Percentiles rank a stretch among this genome's conserved stretches.
phyloP scores from a whole-genome alignment of 1,284 basidiomycete genomes.

The Apiotrichum sp. region DNA sequence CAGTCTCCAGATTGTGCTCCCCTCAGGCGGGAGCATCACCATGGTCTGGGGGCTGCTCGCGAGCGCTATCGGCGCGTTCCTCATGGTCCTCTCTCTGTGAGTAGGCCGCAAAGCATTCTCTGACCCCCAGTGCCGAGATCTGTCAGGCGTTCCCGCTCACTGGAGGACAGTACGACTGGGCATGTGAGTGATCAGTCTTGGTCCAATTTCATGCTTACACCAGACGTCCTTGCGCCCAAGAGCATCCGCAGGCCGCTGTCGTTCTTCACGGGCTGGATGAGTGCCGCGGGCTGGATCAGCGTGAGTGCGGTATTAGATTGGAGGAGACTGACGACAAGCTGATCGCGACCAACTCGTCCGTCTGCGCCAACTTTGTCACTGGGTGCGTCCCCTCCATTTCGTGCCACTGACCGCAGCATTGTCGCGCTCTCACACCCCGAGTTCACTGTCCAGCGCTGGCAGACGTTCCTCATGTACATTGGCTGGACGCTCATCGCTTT shows the following conservation, averaged over 20 bases:
- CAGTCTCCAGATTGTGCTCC: slow-evolving; percentile 19
- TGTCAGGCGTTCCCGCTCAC: slow-evolving; percentile 17
- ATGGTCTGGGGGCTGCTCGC: slow-evolving; percentile 41
- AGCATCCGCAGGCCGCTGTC: slow-evolving; percentile 16
- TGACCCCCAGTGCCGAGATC: slow-evolving; percentile 9
- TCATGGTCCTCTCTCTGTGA: slow-evolving; percentile 27
- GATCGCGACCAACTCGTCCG: slow-evolving; percentile 18
- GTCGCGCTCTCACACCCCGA: slow-evolving; percentile 33
- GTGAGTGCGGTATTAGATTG: slow-evolving; percentile 3
- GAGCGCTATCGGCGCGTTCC: slow-evolving; percentile 26
- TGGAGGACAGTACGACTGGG: slow-evolving; percentile 45
- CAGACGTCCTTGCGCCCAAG: slow-evolving; percentile 25
- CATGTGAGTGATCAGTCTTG: background rate
- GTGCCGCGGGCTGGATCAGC: slow-evolving; percentile 22
- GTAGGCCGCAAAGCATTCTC: background rate
- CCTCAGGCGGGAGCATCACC: slow-evolving; percentile 36
- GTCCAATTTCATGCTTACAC: background rate
- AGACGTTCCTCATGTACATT: slow-evolving; percentile 27
- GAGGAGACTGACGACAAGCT: slow-evolving; percentile 4
- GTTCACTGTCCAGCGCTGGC: slow-evolving; percentile 25
- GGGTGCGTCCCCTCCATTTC: slow-evolving; percentile 6
- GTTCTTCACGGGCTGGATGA: slow-evolving; percentile 23
- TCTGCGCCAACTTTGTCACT: slow-evolving; percentile 27
- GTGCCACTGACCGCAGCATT: slow-evolving; percentile 17
- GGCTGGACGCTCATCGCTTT: slow-evolving; percentile 21